Conservation (phyloP, 331 rosid species). For the Quercus lobata region DNA sequence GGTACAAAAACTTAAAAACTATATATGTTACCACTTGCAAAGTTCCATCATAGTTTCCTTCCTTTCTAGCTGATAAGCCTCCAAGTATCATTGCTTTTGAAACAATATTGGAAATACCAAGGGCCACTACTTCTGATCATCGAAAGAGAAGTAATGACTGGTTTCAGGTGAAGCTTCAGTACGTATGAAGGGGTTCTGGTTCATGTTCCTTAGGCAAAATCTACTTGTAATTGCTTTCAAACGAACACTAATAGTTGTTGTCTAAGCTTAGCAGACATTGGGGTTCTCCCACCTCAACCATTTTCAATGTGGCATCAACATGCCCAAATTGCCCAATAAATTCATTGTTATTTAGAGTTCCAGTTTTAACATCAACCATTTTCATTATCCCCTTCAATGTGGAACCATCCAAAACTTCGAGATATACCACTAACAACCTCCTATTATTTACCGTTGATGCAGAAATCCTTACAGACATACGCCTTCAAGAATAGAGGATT, state of each 20-base stretch:
- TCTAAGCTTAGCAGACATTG: constrained; percentile 16
- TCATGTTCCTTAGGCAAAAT: neutral
- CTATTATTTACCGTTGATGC: too few relatives aligned
- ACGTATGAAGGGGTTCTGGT: neutral
- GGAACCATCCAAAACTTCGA: too few relatives aligned
- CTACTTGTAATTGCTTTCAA: neutral
- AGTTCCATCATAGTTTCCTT: constrained; percentile 37
- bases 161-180: constrained; percentile 51
- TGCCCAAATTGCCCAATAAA: constrained; percentile 32
- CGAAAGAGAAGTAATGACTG: neutral
- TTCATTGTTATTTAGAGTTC: constrained; percentile 26
- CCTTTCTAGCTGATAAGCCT: constrained; percentile 27
- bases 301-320: constrained; percentile 9
- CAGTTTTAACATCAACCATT: neutral
- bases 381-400: too few relatives aligned
- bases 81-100: constrained; percentile 33
- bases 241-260: neutral
- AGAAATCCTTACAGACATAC: too few relatives aligned
- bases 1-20: neutral
- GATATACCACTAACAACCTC: too few relatives aligned
- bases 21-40: constrained; percentile 51
- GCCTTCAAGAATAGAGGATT: too few relatives aligned
- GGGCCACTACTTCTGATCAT: constrained; percentile 52
- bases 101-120: constrained; percentile 41
- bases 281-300: constrained; percentile 41